Evolutionary conservation across 2,329 filamentous ascomycete species (phyloP).

Genomic region (Fusarium ambrosium): DNA sequence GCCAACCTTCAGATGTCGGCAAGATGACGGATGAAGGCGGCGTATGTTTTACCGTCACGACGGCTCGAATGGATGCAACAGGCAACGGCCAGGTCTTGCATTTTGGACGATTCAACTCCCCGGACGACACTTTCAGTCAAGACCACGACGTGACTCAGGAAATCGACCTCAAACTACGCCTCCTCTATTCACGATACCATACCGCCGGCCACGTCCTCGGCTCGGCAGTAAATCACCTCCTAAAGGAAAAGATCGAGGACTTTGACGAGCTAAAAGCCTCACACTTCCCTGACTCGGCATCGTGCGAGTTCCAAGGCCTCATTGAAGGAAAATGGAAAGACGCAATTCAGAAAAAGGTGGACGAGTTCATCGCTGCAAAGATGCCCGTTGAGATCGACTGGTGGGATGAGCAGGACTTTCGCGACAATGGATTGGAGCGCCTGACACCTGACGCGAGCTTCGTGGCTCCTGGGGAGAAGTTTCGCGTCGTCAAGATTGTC

Average conservation of each 20-base stretch:
- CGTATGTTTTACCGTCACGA: conserved; percentile 63
- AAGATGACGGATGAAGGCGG: conserved; percentile 58
- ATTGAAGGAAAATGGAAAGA: conserved; percentile 75
- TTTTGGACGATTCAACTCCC: conserved; percentile 68
- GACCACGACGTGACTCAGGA: conserved; percentile 65
- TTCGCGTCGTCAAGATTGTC: conserved; percentile 77
- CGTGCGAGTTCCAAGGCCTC: conserved; percentile 75
- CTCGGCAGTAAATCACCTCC: conserved; percentile 72
- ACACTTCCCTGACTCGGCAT: conserved; percentile 77
- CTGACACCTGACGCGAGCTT: conserved; percentile 64
- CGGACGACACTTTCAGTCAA: conserved; percentile 51
- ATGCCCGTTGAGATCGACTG: conserved; percentile 73
- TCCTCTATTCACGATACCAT: conserved; percentile 76
- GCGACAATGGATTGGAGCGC: conserved; percentile 65
- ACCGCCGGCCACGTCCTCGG: conserved; percentile 82
- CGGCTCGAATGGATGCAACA: conserved; percentile 68
- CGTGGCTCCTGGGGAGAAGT: conserved; percentile 60
- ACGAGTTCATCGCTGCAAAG: conserved; percentile 68
- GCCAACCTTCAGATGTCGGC: conserved; percentile 78
- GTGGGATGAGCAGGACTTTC: conserved; percentile 75
- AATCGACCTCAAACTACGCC: conserved; percentile 72
- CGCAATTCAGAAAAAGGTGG: conserved; percentile 71
- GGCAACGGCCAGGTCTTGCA: conserved; percentile 72
- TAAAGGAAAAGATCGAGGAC: conserved; percentile 63
- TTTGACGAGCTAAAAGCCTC: conserved; percentile 79